Conservation (phyloP, 2,329 filamentous ascomycete genomes). For the Spiromastix sp. region DNA sequence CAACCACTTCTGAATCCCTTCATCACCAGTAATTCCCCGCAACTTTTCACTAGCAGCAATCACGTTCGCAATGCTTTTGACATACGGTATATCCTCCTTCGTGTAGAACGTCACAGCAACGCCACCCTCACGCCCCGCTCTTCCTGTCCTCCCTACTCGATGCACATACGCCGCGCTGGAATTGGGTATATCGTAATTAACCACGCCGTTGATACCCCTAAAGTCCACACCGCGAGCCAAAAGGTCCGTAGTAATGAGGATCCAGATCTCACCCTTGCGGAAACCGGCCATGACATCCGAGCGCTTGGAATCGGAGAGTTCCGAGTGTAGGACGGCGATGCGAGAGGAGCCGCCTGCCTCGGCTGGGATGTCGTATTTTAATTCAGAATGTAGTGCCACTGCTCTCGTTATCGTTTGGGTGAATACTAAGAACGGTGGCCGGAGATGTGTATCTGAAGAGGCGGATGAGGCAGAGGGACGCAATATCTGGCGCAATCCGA, state of each 20-base stretch:
- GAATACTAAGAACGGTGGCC: constrained; percentile 88
- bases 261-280: constrained; percentile 86
- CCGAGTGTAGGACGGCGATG: constrained; percentile 83
- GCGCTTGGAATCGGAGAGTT: constrained; percentile 65
- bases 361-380: constrained; percentile 86
- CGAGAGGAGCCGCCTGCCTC: constrained; percentile 75
- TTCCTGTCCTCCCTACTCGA: constrained; percentile 80
- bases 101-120: constrained; percentile 92
- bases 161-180: constrained; percentile 86
- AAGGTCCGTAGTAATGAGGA: constrained; percentile 91
- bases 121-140: constrained; percentile 77
- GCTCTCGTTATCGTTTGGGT: constrained; percentile 92
- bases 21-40: constrained; percentile 39
- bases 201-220: constrained; percentile 84
- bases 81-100: constrained; percentile 80
- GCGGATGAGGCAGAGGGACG: constrained; percentile 56
- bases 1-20: constrained; percentile 71
- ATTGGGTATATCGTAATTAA: constrained; percentile 96
- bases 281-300: constrained; percentile 80
- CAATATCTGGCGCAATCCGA: constrained; percentile 80
- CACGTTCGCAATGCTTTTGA: constrained; percentile 88
- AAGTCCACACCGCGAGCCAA: constrained; percentile 90
- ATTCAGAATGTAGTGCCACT: constrained; percentile 73
- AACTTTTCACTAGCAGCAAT: constrained; percentile 75
- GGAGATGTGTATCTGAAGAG: constrained; percentile 43